Evolutionary conservation across 2,329 filamentous ascomycete species (phyloP).

Genomic region (Endothia cerciana): DNA sequence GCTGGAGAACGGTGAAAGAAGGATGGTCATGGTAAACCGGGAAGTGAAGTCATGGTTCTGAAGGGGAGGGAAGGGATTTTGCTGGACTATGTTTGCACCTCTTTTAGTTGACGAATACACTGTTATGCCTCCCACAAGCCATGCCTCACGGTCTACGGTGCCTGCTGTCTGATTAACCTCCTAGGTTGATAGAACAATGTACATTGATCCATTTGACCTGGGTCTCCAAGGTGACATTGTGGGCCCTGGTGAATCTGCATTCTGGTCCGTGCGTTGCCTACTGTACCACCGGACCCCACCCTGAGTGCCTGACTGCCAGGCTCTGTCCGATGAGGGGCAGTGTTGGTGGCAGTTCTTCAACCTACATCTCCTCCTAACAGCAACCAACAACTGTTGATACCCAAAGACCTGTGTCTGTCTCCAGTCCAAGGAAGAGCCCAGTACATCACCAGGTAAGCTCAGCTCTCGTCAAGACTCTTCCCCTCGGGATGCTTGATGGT

Average conservation of each 20-base stretch:
- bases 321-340: constrained; percentile 29
- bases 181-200: too few relatives aligned
- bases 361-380: constrained; percentile 17
- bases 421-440: not conserved
- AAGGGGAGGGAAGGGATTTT: constrained; percentile 2
- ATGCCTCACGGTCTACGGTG: too few relatives aligned
- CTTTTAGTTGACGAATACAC: constrained; percentile 24
- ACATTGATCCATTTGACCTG: too few relatives aligned
- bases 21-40: constrained; percentile 2
- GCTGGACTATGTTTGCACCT: constrained; percentile 10
- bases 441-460: constrained; percentile 17
- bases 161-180: too few relatives aligned
- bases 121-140: constrained; percentile 10
- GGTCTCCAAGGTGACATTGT: too few relatives aligned
- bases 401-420: constrained; percentile 2
- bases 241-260: not conserved
- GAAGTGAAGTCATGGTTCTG: not conserved
- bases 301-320: constrained; percentile 26
- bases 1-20: constrained; percentile 3
- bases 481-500: not conserved
- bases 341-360: constrained; percentile 21
- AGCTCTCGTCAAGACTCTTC: not conserved
- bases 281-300: constrained; percentile 4
- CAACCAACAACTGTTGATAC: constrained; percentile 19
- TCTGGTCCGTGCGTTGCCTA: constrained; percentile 16